phyloP scores from a whole-genome alignment of 768 basidiomycete genomes.

The Hydnomerulius pinastri region DNA sequence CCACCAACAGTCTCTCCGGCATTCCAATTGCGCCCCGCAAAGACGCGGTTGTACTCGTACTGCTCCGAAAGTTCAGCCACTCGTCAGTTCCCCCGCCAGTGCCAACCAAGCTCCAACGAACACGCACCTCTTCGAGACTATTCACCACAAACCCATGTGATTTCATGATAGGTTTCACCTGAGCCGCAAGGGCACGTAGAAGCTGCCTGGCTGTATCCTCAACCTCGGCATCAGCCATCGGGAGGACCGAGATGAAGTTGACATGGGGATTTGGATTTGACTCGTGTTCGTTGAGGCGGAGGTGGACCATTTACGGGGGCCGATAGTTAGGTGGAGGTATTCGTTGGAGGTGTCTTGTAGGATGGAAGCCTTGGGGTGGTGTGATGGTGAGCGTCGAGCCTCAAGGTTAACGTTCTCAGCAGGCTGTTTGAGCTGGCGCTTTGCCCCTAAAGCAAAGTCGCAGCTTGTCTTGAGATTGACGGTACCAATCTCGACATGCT shows the following conservation, averaged over 20 bases:
- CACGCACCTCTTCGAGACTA: conserved; percentile 75
- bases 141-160: conserved; percentile 73
- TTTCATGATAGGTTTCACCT: conserved; percentile 85
- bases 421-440: no score
- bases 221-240: conserved; percentile 39
- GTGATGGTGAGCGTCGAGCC: no score
- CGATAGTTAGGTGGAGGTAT: no score
- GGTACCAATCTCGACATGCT: no score
- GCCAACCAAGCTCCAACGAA: background rate
- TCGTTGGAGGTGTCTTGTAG: no score
- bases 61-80: conserved; percentile 27
- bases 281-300: conserved; percentile 68
- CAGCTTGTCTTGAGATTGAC: no score
- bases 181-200: conserved; percentile 77
- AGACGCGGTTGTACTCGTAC: conserved; percentile 80
- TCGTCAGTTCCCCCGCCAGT: background rate
- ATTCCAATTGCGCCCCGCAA: conserved; percentile 86
- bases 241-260: conserved; percentile 73
- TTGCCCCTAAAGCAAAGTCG: no score
- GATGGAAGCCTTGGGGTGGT: no score
- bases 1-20: conserved; percentile 78
- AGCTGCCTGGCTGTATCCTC: conserved; percentile 71
- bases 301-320: conserved; percentile 75
- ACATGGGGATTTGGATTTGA: conserved; percentile 74
- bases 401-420: no score